Base-by-base conservation (phyloP, 495 filamentous ascomycete species). In the Penicillium roqueforti region DNA sequence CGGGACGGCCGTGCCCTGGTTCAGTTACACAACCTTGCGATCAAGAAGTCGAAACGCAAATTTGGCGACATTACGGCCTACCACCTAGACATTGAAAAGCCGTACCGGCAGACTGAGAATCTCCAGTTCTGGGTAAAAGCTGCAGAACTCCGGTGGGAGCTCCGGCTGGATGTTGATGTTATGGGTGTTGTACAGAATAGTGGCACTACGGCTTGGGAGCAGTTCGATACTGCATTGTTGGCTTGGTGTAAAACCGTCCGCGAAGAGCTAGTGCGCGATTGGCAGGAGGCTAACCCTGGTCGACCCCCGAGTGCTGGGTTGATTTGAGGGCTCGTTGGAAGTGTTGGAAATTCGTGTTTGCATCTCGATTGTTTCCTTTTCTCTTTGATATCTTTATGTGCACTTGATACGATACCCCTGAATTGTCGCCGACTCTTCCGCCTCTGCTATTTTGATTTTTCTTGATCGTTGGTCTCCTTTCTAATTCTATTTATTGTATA, bases 81-180 rank as follows among this genome's bases (percentile, higher is more conserved):
- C 67, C 93, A 98, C 62, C 83, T 85, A 11, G 90, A 98, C 65
- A 90, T 92, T 8, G 85, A 82, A 32, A 97, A 97, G 70, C 95
- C 95, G 0, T 98, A 98, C 65, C 87, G 93, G 48, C 83, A 84
- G 49, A 90, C 92, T 0, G 95, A 98, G 47, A 98, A 98, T 63
- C 79, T 98, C 32, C 81, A 89, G 10, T 98, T 84, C 76, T 98
- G 93, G 92, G 79, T 89, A 67, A 98, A 98, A 71, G 95, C 95
- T 18, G 89, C 91, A 6, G 89, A 97, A 71, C 79, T 97, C 46
- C 82, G 93, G 22, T 98, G 92, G 89, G 95, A 97, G 71, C 81
- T 89, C 18, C 82, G 88, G 54, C 76, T 97, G 49, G 84, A 89
- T 60, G 79, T 95, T 49, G 89, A 96, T 63, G 89, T 91, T 22